Conservation (phyloP, 495 filamentous ascomycete genomes). For the Oleoguttula mirabilis region DNA sequence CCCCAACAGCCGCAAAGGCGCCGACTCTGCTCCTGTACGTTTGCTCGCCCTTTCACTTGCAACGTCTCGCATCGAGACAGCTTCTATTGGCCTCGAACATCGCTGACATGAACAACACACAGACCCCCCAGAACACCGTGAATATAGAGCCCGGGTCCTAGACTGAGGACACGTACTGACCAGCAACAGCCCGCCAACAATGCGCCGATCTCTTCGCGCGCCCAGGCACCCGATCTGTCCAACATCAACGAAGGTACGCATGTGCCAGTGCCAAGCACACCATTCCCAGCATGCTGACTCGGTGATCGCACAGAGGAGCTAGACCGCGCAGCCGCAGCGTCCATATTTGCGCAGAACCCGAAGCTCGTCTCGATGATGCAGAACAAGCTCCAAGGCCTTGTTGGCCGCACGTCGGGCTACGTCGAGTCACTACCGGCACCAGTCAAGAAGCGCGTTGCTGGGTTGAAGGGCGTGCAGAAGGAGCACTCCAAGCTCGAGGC, state of each 20-base stretch:
- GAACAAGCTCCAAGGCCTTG: constrained; percentile 82
- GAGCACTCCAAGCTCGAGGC: constrained; percentile 97
- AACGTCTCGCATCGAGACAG: too few species aligned
- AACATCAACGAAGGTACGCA: constrained; percentile 90
- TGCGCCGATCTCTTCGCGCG: constrained; percentile 95
- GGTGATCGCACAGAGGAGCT: constrained; percentile 58
- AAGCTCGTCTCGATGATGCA: constrained; percentile 92
- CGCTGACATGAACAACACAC: constrained; percentile 3
- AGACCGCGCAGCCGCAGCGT: constrained; percentile 74
- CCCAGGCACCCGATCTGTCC: constrained; percentile 83
- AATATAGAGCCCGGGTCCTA: too few species aligned
- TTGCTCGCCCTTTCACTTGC: not conserved
- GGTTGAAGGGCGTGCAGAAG: constrained; percentile 95
- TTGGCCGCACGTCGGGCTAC: constrained; percentile 93
- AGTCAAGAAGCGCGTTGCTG: constrained; percentile 85
- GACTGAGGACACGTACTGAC: too few species aligned
- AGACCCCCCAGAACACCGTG: constrained; percentile 18
- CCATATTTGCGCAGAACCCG: constrained; percentile 88
- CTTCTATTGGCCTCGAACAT: too few species aligned
- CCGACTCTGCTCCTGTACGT: constrained; percentile 10
- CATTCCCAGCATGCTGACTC: too few species aligned
- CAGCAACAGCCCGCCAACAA: constrained; percentile 91
- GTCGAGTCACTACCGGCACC: constrained; percentile 83
- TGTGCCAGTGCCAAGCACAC: constrained; percentile 1
- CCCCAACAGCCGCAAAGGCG: constrained; percentile 7